phyloP scores from a whole-genome alignment of 192 early-diverging fungal genomes.

The Backusella tarrabulga region DNA sequence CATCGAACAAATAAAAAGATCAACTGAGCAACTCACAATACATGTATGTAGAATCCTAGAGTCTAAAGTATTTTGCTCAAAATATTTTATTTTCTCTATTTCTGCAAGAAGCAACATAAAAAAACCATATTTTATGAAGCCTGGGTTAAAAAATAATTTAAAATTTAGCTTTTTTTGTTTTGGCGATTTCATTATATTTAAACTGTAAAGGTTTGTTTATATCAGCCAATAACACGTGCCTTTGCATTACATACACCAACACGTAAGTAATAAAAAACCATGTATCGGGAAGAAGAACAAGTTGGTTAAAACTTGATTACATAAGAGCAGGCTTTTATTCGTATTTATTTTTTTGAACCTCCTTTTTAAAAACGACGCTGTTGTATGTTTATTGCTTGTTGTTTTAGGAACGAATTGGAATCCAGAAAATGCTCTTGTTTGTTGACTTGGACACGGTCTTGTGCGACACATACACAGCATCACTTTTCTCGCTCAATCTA shows the following conservation, averaged over 20 bases:
- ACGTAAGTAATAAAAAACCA: not conserved
- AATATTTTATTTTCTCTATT: not conserved
- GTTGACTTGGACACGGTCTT: no score
- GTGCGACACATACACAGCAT: no score
- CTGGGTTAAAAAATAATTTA: not conserved
- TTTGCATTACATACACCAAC: not conserved
- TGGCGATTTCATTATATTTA: not conserved
- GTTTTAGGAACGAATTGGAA: no score
- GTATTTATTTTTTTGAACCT: not conserved
- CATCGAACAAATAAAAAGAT: not conserved
- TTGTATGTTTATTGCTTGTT: not conserved
- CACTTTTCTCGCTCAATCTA: no score
- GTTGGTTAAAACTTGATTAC: not conserved
- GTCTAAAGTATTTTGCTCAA: not conserved
- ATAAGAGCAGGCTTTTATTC: no score
- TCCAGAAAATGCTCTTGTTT: no score
- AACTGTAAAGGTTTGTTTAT: not conserved
- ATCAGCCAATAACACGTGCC: not conserved
- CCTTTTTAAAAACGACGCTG: not conserved
- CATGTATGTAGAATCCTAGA: not conserved
- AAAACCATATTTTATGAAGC: no score
- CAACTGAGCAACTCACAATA: not conserved
- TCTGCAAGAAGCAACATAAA: not conserved
- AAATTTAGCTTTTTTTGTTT: not conserved
- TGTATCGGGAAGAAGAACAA: not conserved